Percentiles rank a stretch among this genome's conserved stretches.
phyloP scores from a whole-genome alignment of 805 yeast species.

The Schizosaccharomyces lindneri region DNA sequence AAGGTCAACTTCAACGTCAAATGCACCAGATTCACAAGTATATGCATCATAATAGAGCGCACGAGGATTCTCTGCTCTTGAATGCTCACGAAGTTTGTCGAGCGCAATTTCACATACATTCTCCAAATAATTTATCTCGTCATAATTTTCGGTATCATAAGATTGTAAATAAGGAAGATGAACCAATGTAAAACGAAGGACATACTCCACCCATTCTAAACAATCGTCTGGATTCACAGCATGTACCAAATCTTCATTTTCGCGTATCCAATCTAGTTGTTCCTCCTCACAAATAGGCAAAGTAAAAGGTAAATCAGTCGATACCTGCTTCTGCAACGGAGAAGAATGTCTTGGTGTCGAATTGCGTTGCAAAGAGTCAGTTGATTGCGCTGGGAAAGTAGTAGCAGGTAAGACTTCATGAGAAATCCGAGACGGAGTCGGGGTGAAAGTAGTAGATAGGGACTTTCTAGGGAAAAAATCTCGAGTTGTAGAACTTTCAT shows the following conservation, averaged over 20 bases:
- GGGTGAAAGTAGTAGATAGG: not conserved
- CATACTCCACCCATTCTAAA: constrained; percentile 6
- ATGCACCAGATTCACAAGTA: constrained; percentile 12
- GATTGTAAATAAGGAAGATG: constrained; percentile 2
- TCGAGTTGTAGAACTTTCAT: not conserved
- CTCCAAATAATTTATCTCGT: not conserved
- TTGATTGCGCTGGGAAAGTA: not conserved
- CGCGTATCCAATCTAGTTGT: not conserved
- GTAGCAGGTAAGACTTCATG: not conserved
- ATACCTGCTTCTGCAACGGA: not conserved
- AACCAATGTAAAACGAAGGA: not conserved
- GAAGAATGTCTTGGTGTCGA: not conserved
- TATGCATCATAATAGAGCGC: constrained; percentile 13
- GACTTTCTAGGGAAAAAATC: too few species aligned
- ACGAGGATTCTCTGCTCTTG: constrained; percentile 4
- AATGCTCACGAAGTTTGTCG: not conserved
- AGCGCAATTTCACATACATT: not conserved
- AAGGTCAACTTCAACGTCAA: constrained; percentile 8
- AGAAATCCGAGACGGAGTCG: not conserved
- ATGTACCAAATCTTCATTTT: not conserved
- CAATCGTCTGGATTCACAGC: not conserved
- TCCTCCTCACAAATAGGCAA: not conserved
- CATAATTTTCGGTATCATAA: constrained; percentile 1
- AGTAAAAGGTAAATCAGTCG: not conserved
- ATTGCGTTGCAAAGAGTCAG: not conserved